phyloP scores from a whole-genome alignment of 257 asterid genomes.

The Voacanga thouarsii region DNA sequence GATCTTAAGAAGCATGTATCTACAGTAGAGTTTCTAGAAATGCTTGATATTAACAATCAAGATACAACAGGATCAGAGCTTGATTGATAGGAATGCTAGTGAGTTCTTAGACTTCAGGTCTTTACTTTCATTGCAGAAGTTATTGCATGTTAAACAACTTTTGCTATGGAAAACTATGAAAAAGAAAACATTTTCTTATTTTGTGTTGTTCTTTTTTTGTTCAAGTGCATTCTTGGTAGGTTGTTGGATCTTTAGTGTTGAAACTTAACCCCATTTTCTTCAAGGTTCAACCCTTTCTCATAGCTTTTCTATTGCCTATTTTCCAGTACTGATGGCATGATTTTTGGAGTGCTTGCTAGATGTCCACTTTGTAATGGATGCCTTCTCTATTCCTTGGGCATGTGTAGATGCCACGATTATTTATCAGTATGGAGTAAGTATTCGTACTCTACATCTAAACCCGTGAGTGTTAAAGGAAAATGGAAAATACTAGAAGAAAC shows the following conservation, averaged over 20 bases:
- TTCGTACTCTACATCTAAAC: slow-evolving; percentile 64
- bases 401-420: slow-evolving; percentile 78
- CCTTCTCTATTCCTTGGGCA: slow-evolving; percentile 71
- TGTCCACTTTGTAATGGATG: slow-evolving; percentile 81
- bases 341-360: slow-evolving; percentile 74
- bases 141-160: background rate
- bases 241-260: slow-evolving; percentile 3
- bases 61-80: slow-evolving; percentile 86
- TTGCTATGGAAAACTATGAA: background rate
- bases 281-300: background rate
- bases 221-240: background rate
- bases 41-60: slow-evolving; percentile 84
- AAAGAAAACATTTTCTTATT: background rate
- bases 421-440: slow-evolving; percentile 93
- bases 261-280: background rate
- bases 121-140: background rate
- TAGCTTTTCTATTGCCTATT: slow-evolving; percentile 12
- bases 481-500: slow-evolving; percentile 88
- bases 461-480: slow-evolving; percentile 69
- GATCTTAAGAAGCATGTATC: slow-evolving; percentile 79
- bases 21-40: slow-evolving; percentile 72
- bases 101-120: slow-evolving; percentile 14
- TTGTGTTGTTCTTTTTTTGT: background rate
- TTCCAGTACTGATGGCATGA: slow-evolving; percentile 94
- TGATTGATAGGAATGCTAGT: slow-evolving; percentile 81